These are phyloP conservation scores for Annona cherimola DNA, from an alignment of 164 flowering plant species.

Conservation along the genomic window DNA sequence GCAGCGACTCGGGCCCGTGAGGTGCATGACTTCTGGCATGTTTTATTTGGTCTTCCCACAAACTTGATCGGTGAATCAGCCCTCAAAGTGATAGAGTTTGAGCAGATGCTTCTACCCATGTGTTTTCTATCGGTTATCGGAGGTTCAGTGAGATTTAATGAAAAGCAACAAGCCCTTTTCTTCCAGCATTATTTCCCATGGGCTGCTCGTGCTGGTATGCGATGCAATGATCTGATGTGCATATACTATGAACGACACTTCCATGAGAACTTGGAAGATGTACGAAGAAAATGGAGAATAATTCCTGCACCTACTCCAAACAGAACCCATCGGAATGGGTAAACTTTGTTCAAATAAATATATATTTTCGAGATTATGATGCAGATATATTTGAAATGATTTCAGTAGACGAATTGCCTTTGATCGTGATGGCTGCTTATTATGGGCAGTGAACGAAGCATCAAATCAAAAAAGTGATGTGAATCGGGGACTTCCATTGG, in stretches of 20 bases:
- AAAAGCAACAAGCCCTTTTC: slow-evolving; percentile 65
- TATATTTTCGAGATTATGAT: not conserved
- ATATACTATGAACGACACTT: slow-evolving; percentile 82
- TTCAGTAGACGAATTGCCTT: not conserved
- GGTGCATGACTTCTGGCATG: slow-evolving; percentile 97
- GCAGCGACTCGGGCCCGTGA: slow-evolving; percentile 89
- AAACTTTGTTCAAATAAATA: not conserved
- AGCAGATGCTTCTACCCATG: slow-evolving; percentile 98
- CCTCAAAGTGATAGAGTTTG: slow-evolving; percentile 86
- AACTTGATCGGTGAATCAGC: slow-evolving; percentile 93
- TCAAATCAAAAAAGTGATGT: not conserved
- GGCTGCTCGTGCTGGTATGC: slow-evolving; percentile 73
- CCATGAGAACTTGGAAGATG: slow-evolving; percentile 76
- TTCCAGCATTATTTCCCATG: slow-evolving; percentile 80
- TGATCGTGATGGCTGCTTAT: not conserved
- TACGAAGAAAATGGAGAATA: slow-evolving; percentile 72
- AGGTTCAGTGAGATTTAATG: slow-evolving; percentile 70
- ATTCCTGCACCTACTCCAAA: slow-evolving; percentile 53
- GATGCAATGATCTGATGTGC: slow-evolving; percentile 75
- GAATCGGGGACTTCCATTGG: not conserved
- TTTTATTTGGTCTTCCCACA: slow-evolving; percentile 82
- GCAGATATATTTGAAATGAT: not conserved
- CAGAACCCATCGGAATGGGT: slow-evolving; percentile 1
- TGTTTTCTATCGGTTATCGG: slow-evolving; percentile 77
- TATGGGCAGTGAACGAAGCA: not conserved